Evolutionary conservation across 2,329 filamentous ascomycete species (phyloP).

Genomic region (Xylaria sp.): DNA sequence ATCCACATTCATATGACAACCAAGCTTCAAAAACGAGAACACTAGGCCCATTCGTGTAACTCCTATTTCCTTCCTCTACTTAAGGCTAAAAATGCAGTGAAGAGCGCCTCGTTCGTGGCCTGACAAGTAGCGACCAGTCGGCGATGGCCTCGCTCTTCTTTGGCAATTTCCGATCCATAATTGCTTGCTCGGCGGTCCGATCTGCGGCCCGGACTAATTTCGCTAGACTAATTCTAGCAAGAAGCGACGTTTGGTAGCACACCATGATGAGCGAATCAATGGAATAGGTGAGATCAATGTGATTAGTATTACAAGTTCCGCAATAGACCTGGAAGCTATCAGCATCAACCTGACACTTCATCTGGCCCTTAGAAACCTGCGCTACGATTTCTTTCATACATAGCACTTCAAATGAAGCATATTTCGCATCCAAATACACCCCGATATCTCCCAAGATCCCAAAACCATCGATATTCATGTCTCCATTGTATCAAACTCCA

Average conservation of each 20-base stretch:
- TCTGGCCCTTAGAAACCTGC: neutral
- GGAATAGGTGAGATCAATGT: neutral
- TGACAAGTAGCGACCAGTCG: neutral
- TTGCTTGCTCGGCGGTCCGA: neutral
- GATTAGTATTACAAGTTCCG: neutral
- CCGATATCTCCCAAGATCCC: conserved; percentile 1
- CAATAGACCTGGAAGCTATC: neutral
- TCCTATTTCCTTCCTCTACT: neutral
- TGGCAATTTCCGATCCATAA: neutral
- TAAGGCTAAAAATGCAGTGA: neutral
- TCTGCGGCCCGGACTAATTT: neutral
- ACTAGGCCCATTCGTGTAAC: neutral
- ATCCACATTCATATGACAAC: neutral
- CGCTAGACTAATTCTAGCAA: neutral
- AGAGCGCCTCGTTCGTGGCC: neutral
- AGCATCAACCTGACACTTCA: neutral
- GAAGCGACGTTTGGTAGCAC: neutral
- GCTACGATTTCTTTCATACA: neutral
- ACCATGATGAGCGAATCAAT: neutral
- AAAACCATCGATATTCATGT: conserved; percentile 5
- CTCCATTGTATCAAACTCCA: conserved; percentile 9
- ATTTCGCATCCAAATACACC: conserved; percentile 17
- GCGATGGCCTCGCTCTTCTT: neutral
- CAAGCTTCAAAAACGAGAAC: neutral
- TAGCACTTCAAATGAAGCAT: neutral